phyloP scores from a whole-genome alignment of 2,329 filamentous ascomycete genomes.

The Xylariaceae sp. region DNA sequence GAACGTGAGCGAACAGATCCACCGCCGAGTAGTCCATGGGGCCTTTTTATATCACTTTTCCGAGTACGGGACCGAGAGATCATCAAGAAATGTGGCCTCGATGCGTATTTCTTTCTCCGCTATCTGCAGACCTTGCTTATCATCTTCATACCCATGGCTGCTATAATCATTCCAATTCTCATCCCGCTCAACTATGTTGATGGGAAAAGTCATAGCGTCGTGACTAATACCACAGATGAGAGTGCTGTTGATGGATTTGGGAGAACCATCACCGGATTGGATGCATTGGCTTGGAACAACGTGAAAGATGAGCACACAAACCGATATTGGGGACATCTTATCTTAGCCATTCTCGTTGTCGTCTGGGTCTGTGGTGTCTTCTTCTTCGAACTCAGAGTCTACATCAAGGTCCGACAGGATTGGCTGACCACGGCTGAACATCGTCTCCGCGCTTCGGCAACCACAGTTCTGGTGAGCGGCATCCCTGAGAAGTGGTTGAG shows the following conservation, averaged over 20 bases:
- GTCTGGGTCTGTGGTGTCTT: constrained; percentile 83
- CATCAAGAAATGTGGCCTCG: constrained; percentile 91
- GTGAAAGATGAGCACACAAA: constrained; percentile 61
- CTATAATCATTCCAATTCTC: constrained; percentile 77
- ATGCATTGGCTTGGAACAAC: constrained; percentile 85
- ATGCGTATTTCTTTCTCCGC: constrained; percentile 85
- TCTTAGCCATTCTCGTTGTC: constrained; percentile 74
- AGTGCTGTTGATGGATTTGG: constrained; percentile 10
- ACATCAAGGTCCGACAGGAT: constrained; percentile 89
- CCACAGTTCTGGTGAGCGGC: constrained; percentile 86
- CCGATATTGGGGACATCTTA: constrained; percentile 79
- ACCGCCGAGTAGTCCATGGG: constrained; percentile 56
- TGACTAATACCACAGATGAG: constrained; percentile 19
- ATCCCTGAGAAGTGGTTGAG: constrained; percentile 91
- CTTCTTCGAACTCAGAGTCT: constrained; percentile 80
- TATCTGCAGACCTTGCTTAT: constrained; percentile 79
- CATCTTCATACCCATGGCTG: constrained; percentile 81
- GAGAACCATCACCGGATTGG: constrained; percentile 60
- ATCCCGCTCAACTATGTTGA: constrained; percentile 78
- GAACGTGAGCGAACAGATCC: constrained; percentile 78
- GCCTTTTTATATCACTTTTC: constrained; percentile 57
- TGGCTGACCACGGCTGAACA: constrained; percentile 94
- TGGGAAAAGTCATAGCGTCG: constrained; percentile 58
- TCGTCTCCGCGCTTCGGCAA: constrained; percentile 86
- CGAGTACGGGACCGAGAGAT: constrained; percentile 72